A percentile compares a stretch with the other conserved stretches of the same genome.
These are phyloP conservation scores for Phytophthora constricta DNA, from an alignment of 352 stramenopile species.

Conservation along the genomic window DNA sequence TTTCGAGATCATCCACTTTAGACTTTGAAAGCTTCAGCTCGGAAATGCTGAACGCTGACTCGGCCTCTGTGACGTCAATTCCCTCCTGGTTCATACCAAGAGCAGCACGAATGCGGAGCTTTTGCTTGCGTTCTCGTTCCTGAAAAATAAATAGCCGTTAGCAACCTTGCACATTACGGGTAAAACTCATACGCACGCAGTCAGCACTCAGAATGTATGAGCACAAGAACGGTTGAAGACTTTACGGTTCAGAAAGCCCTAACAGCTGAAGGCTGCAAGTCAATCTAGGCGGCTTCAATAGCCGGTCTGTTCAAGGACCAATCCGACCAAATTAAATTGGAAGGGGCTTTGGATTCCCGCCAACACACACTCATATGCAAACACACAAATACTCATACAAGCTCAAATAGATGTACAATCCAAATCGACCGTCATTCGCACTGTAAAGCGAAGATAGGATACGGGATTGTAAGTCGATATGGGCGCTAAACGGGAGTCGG, in stretches of 20 bases:
- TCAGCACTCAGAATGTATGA: constrained; percentile 68
- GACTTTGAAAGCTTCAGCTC: constrained; percentile 79
- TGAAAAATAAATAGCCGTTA: constrained; percentile 32
- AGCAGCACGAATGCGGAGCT: constrained; percentile 80
- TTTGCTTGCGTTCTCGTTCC: constrained; percentile 88
- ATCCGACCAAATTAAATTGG: constrained; percentile 80
- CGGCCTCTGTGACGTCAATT: constrained; percentile 82
- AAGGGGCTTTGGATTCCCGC: constrained; percentile 88
- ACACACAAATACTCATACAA: constrained; percentile 23
- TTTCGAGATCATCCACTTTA: constrained; percentile 82
- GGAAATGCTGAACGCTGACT: constrained; percentile 83
- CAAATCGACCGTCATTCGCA: constrained; percentile 81
- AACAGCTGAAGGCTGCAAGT: constrained; percentile 93
- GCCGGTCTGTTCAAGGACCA: constrained; percentile 93
- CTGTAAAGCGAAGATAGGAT: constrained; percentile 60
- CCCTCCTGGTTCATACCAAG: constrained; percentile 86
- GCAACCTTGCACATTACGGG: not conserved
- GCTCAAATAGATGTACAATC: constrained; percentile 50
- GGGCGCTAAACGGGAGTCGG: constrained; percentile 90
- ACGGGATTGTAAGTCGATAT: constrained; percentile 61
- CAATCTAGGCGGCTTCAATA: constrained; percentile 90
- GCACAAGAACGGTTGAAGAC: constrained; percentile 90
- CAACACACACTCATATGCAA: constrained; percentile 38
- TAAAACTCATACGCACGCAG: constrained; percentile 19
- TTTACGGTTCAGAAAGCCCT: constrained; percentile 69